Evolutionary conservation across 495 filamentous ascomycete genomes (phyloP).

Genomic region (Niebla homalea): DNA sequence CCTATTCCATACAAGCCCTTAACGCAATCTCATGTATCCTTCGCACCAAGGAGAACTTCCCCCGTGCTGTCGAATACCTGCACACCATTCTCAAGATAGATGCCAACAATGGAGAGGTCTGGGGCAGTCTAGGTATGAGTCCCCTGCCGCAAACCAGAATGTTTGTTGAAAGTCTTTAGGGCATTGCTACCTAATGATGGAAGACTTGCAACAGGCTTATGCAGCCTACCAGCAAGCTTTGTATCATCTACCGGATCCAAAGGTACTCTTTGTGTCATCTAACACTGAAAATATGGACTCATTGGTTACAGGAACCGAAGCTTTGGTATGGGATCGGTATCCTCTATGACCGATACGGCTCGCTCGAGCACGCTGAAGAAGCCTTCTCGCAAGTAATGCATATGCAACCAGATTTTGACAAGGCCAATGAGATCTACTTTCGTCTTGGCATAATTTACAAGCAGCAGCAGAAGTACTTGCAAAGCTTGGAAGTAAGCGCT

Average conservation of each 20-base stretch:
- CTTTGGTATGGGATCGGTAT: slow-evolving; percentile 99
- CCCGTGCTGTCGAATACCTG: slow-evolving; percentile 86
- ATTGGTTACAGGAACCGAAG: slow-evolving; percentile 63
- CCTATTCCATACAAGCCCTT: slow-evolving; percentile 85
- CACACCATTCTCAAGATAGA: slow-evolving; percentile 87
- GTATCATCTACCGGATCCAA: slow-evolving; percentile 86
- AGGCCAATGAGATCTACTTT: slow-evolving; percentile 99
- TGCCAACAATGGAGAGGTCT: slow-evolving; percentile 78
- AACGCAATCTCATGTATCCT: slow-evolving; percentile 86
- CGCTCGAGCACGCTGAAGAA: slow-evolving; percentile 93
- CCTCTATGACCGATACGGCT: slow-evolving; percentile 92
- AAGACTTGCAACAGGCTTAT: slow-evolving; percentile 94
- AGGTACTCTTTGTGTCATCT: slow-evolving; percentile 41
- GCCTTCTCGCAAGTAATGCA: slow-evolving; percentile 98
- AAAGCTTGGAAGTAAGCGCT: slow-evolving; percentile 71
- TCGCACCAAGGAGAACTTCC: slow-evolving; percentile 82
- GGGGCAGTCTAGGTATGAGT: slow-evolving; percentile 74
- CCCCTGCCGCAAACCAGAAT: background rate
- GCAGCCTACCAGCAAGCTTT: slow-evolving; percentile 94
- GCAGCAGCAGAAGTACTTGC: slow-evolving; percentile 85
- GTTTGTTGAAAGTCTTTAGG: slow-evolving; percentile 33
- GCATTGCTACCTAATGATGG: slow-evolving; percentile 98
- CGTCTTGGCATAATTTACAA: slow-evolving; percentile 98
- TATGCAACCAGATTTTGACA: slow-evolving; percentile 97
- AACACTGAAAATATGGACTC: background rate